Evolutionary conservation across 441 rosid genomes (phyloP), one percentile per base, ranked within the genome.

Genomic region (Corymbia calophylla): DNA sequence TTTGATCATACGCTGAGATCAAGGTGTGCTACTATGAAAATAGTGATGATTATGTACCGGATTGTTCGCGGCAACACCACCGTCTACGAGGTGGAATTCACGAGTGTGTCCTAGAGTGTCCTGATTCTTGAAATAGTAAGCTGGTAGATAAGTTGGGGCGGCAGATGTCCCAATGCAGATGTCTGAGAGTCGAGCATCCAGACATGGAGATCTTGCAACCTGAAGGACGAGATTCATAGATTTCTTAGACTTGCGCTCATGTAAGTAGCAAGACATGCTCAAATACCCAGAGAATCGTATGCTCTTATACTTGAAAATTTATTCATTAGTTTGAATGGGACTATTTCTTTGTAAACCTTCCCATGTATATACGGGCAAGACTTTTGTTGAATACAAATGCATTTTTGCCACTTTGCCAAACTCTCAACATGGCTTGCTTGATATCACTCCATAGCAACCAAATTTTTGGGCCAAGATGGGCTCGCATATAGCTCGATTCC

Each of bases 71-170:
- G 94, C 93, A 15, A 93, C 92, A 12, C 91, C 94, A 55, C 93
- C 94, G 31, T 93, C 95, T 18, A 92, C 92, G 31, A 93, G 92
- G 86, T 93, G 87, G 91, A 91, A 91, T 44, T 91, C 92, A 8
- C 81, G 73, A 23, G 87, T 53, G 6, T 89, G 29, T 47, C 89
- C 91, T 6, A 32, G 32, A 8, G 35, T 58, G 15, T 85, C 92
- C 53, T 88, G 84, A 29, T 90, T 92, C 88, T 89, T 86, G 54
- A 93, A 93, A 53, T 87, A 54, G 88, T 91, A 94, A 25, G 96
- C 96, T 21, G 97, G 95, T 31, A 96, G 94, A 66, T 91, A 96
- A 80, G 98, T 96, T 87, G 97, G 97, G 32, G 97, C 96, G 1
- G 97, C 96, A 5, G 95, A 95, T 88, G 97, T 95, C 54, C 91